A percentile compares a stretch with the other conserved stretches of the same genome.
Evolutionary conservation across 495 filamentous ascomycete genomes (phyloP).

Genomic region (Tuber indicum): DNA sequence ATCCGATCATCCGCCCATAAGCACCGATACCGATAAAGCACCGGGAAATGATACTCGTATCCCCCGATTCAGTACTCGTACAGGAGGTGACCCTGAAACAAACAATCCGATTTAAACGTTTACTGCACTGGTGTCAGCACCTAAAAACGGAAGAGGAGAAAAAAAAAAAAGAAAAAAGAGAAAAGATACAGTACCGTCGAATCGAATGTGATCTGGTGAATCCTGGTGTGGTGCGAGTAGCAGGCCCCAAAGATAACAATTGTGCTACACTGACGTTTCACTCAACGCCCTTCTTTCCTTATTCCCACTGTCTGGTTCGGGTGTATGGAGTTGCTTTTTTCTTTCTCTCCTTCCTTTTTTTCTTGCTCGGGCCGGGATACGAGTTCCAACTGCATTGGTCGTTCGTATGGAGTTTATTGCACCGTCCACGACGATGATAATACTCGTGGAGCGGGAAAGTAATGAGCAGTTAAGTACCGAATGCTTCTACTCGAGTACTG

Average conservation of each 20-base stretch:
- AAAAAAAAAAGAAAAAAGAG: neutral
- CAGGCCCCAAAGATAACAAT: neutral
- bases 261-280: constrained; percentile 1
- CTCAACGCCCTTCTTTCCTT: neutral
- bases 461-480: neutral
- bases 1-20: neutral
- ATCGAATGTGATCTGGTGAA: neutral
- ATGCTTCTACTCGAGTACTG: neutral
- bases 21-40: neutral
- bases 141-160: neutral
- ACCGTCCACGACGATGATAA: neutral
- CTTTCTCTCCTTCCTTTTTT: neutral
- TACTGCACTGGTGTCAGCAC: neutral
- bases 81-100: neutral
- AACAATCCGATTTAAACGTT: neutral
- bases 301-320: neutral
- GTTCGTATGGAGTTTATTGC: neutral
- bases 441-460: neutral
- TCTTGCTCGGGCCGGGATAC: neutral
- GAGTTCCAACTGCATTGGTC: neutral
- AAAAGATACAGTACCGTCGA: neutral
- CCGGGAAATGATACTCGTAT: neutral
- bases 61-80: neutral
- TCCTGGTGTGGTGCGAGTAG: neutral
- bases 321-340: neutral